Conservation (phyloP, 345 rosid genomes). For the Syzygium jambos region DNA sequence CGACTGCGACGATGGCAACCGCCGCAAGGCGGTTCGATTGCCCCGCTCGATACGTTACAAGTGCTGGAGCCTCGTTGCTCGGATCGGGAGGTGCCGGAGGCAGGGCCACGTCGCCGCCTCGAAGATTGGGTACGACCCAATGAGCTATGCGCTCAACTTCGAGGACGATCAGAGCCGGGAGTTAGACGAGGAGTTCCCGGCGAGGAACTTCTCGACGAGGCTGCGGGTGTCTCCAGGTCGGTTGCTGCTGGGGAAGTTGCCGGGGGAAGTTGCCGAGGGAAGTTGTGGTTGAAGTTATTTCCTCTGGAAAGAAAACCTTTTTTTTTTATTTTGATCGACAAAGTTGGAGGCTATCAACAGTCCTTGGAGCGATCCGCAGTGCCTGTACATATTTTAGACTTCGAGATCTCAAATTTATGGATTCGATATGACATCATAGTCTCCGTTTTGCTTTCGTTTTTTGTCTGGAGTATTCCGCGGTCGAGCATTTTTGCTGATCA, state of each 20-base stretch:
- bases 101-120: constrained; percentile 3
- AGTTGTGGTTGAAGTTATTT: background rate
- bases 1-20: background rate
- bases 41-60: too few relatives aligned
- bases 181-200: constrained; percentile 11
- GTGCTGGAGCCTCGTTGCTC: background rate
- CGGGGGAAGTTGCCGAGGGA: background rate
- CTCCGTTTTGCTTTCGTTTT: too few relatives aligned
- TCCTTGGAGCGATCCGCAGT: too few relatives aligned
- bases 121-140: constrained; percentile 56
- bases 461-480: too few relatives aligned
- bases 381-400: too few relatives aligned
- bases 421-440: too few relatives aligned
- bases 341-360: too few relatives aligned
- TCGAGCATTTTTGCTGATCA: background rate
- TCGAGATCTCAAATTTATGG: too few relatives aligned
- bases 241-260: background rate
- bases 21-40: background rate
- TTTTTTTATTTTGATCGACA: too few relatives aligned
- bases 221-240: constrained; percentile 43
- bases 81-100: background rate
- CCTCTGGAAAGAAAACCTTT: background rate
- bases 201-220: constrained; percentile 37
- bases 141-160: constrained; percentile 66
- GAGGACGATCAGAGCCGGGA: constrained; percentile 33